These are phyloP conservation scores for Heritiera fomes DNA, from an alignment of 345 rosid species.

Conservation along the genomic window DNA sequence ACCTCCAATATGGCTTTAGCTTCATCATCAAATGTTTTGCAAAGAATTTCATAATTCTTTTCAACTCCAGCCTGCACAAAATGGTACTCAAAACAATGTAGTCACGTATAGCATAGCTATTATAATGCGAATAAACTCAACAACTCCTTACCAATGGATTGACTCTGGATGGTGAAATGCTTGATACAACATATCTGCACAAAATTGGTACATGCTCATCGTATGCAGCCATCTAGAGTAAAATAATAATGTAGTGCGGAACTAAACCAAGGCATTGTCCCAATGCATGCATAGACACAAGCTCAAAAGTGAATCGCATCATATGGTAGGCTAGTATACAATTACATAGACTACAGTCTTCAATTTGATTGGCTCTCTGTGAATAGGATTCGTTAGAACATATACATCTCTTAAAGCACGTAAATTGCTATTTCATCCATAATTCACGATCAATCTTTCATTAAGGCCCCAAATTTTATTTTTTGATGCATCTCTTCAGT, in stretches of 20 bases:
- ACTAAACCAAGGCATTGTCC: background rate
- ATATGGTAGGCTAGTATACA: background rate
- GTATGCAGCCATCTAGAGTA: background rate
- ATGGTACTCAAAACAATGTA: background rate
- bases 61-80: conserved; percentile 47
- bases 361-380: background rate
- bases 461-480: background rate
- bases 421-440: background rate
- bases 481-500: background rate
- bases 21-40: conserved; percentile 75
- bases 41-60: conserved; percentile 79
- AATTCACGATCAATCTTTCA: background rate
- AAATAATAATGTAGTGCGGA: background rate
- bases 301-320: background rate
- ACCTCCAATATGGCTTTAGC: conserved; percentile 72
- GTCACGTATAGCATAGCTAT: background rate
- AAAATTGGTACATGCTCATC: conserved; percentile 8
- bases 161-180: conserved; percentile 80
- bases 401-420: background rate
- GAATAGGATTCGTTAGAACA: background rate
- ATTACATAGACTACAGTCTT: background rate
- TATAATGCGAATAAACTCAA: background rate
- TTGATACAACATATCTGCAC: conserved; percentile 72
- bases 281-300: background rate
- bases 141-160: conserved; percentile 54